Conservation (phyloP, 2,329 filamentous ascomycete species). For the Talaromyces rugulosus region DNA sequence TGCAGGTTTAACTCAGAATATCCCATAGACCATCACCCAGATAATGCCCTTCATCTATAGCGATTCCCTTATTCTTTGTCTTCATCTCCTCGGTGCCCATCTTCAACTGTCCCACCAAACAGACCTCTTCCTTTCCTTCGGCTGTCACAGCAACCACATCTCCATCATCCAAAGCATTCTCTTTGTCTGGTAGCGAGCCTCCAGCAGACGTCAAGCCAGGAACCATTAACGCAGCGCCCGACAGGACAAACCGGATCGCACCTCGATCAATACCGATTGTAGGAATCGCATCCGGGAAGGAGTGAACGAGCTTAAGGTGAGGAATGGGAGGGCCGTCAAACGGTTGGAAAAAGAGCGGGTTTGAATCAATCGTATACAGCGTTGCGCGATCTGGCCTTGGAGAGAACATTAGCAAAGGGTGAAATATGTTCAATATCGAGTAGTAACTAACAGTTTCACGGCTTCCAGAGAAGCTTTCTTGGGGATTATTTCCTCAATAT, state of each 20-base stretch:
- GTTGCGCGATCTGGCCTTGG: slow-evolving; percentile 74
- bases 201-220: slow-evolving; percentile 83
- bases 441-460: slow-evolving; percentile 68
- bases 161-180: slow-evolving; percentile 67
- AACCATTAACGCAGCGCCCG: slow-evolving; percentile 91
- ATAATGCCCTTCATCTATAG: slow-evolving; percentile 90
- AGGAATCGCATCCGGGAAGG: slow-evolving; percentile 79
- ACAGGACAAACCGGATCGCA: slow-evolving; percentile 93
- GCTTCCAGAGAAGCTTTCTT: slow-evolving; percentile 89
- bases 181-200: slow-evolving; percentile 66
- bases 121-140: slow-evolving; percentile 90
- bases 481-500: slow-evolving; percentile 91
- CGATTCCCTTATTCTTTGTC: slow-evolving; percentile 88
- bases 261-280: slow-evolving; percentile 88
- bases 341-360: slow-evolving; percentile 89
- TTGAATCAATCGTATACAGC: slow-evolving; percentile 75
- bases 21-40: slow-evolving; percentile 92
- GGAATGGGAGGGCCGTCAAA: slow-evolving; percentile 73
- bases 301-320: slow-evolving; percentile 83
- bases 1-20: slow-evolving; percentile 51
- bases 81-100: slow-evolving; percentile 88
- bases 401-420: background rate
- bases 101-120: slow-evolving; percentile 79
- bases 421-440: background rate
- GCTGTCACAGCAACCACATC: slow-evolving; percentile 84